A percentile compares a stretch with the other conserved stretches of the same genome.
Evolutionary conservation across 169 alveolate genomes (phyloP).

Genomic region (Fabrea salina): DNA sequence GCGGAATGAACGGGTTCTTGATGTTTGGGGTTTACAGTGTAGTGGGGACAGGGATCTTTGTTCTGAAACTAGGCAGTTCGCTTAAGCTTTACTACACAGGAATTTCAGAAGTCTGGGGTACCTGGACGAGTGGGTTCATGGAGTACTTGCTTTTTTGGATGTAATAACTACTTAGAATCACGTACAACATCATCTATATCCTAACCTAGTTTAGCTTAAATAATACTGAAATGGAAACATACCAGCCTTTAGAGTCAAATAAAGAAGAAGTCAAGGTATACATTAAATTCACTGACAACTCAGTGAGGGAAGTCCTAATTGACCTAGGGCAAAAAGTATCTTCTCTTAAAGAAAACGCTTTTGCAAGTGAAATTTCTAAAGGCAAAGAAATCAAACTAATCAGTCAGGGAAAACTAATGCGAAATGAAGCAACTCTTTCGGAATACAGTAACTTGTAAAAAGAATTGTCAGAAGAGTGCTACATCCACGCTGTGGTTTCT

Average conservation of each 20-base stretch:
- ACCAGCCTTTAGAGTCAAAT: too few relatives aligned
- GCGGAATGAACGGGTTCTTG: conserved; percentile 5
- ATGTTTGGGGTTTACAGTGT: not conserved
- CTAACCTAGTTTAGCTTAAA: conserved; percentile 21
- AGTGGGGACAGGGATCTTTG: not conserved
- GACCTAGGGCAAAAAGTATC: too few relatives aligned
- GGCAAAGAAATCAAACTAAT: not conserved
- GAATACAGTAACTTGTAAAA: not conserved
- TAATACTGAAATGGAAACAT: too few relatives aligned
- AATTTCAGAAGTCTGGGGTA: not conserved
- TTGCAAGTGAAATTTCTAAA: not conserved
- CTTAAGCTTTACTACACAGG: not conserved
- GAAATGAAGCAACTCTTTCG: not conserved
- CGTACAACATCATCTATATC: conserved; percentile 16
- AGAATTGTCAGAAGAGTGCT: not conserved
- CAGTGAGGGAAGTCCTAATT: too few relatives aligned
- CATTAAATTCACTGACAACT: too few relatives aligned
- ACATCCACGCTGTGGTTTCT: not conserved
- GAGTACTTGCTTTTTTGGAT: conserved; percentile 18
- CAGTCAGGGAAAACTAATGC: not conserved
- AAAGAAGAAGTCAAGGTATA: too few relatives aligned
- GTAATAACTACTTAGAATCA: conserved; percentile 2
- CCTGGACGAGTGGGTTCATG: conserved; percentile 20
- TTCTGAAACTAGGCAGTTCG: not conserved
- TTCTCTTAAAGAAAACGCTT: not conserved